Percentiles rank a stretch among this genome's conserved stretches.
phyloP scores from a whole-genome alignment of 202 grass and related monocot species.

The Dendrocalamus latiflorus region DNA sequence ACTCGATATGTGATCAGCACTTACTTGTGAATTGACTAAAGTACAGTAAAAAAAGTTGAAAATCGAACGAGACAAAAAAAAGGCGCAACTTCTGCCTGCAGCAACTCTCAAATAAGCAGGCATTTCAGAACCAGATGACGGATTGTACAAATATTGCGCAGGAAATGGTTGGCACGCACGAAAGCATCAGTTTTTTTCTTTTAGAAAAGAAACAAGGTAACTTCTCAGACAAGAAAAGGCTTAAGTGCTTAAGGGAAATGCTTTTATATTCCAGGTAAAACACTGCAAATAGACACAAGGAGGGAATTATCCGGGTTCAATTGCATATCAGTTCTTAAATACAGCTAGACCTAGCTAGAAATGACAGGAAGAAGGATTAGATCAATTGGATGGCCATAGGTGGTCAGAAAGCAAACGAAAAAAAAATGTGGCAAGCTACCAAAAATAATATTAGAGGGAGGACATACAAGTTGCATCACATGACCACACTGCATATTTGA shows the following conservation, averaged over 20 bases:
- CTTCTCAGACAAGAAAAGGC: not conserved
- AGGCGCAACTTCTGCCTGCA: not conserved
- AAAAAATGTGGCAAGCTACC: not conserved
- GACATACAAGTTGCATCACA: not conserved
- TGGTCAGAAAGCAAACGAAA: conserved; percentile 3
- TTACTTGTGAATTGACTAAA: not conserved
- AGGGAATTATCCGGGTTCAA: not conserved
- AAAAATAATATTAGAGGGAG: not conserved
- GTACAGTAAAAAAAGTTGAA: not conserved
- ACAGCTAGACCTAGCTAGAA: too few relatives aligned
- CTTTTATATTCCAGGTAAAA: not conserved
- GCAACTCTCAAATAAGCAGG: too few relatives aligned
- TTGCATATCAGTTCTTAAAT: not conserved
- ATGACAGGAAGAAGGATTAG: not conserved
- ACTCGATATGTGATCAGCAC: not conserved
- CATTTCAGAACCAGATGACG: not conserved
- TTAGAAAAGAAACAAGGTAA: not conserved
- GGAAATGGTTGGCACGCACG: not conserved
- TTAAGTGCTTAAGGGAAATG: not conserved
- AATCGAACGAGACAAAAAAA: not conserved
- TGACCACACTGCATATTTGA: conserved; percentile 12
- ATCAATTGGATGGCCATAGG: not conserved
- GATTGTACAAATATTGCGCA: not conserved
- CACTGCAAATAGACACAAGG: not conserved
- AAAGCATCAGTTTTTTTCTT: not conserved